phyloP scores from a whole-genome alignment of 805 yeast species.

The Wickerhamiella cacticola region DNA sequence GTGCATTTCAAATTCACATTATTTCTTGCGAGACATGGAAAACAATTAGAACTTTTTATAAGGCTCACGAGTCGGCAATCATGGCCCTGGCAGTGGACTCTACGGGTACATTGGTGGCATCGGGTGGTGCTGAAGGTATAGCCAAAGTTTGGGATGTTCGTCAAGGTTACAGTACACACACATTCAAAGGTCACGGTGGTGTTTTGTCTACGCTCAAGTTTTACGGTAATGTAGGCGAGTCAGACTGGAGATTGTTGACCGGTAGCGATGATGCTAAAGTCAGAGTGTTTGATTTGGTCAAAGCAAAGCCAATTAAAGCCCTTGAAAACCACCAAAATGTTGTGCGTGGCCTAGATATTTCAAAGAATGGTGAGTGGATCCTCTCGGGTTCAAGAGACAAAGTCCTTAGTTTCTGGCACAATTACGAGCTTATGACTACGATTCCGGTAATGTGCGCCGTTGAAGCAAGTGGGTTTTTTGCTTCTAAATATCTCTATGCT shows the following conservation, averaged over 20 bases:
- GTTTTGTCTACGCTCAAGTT: constrained; percentile 67
- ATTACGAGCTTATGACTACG: constrained; percentile 46
- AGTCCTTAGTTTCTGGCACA: constrained; percentile 43
- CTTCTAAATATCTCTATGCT: constrained; percentile 18
- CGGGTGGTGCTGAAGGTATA: constrained; percentile 92
- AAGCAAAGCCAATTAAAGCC: constrained; percentile 51
- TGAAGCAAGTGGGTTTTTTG: constrained; percentile 30
- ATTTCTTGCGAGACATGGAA: constrained; percentile 30
- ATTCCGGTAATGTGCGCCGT: constrained; percentile 52
- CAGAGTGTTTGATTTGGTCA: constrained; percentile 53
- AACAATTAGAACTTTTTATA: constrained; percentile 20
- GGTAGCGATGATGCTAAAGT: constrained; percentile 50
- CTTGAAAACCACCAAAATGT: constrained; percentile 71
- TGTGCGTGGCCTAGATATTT: constrained; percentile 71
- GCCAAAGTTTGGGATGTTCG: constrained; percentile 87
- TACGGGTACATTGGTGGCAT: constrained; percentile 75
- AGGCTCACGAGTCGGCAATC: constrained; percentile 57
- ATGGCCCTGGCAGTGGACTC: constrained; percentile 65
- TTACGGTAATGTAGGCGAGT: constrained; percentile 52
- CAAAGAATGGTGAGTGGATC: constrained; percentile 40
- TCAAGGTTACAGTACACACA: constrained; percentile 79
- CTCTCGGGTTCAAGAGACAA: constrained; percentile 87
- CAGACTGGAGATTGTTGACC: constrained; percentile 65
- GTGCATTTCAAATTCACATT: constrained; percentile 69
- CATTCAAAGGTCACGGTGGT: constrained; percentile 86